Evolutionary conservation across 352 stramenopile genomes (phyloP), one percentile per base, ranked within the genome.

Genomic region (Hyaloperonospora brassicae): DNA sequence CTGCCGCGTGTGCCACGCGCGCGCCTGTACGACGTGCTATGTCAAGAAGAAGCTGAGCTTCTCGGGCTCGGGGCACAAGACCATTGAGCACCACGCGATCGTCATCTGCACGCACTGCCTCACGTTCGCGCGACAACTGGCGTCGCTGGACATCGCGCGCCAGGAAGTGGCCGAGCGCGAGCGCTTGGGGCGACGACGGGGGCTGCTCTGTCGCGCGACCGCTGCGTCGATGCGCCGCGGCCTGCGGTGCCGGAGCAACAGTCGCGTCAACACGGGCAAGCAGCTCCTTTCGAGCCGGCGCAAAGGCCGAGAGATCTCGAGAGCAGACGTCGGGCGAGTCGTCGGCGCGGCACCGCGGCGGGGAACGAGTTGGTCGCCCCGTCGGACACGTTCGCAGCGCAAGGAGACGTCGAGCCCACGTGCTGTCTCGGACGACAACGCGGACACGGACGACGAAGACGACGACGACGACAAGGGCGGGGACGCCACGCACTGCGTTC

Each of bases 1-100:
- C 39, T 77, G 68, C 47, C 54, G 61, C 24, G 13, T 77, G 48
- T 77, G 68, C 56, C 61, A 52, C 43, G n/a, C 53, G n/a, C 62
- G 61, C 1, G 46, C 59, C 17, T 77, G 68, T 35, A 63, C 61
- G 2, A 62, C 45, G 6, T 77, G 68, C 50, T 58, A 25, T 31
- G 55, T 70, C 17, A 72, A 72, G 47, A 73, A 72, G 48, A 73
- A 72, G 42, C n/a, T 77, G 56, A 66, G 59, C 52, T 71, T 72
- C 42, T 57, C 51, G 0, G 59, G 65, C 6, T 55, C 42, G 50
- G 38, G 52, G 39, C 49, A 62, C 49, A 73, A 73, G 51, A 48
- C 60, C 13, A 24, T 77, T 10, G 64, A 73, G 17, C 55, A 68
- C 14, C 67, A 64, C 24, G 56, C 61, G 2, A 54, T 70, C 40